These are phyloP conservation scores for Gossypium anomalum DNA, from an alignment of 345 rosid species.

Conservation along the genomic window DNA sequence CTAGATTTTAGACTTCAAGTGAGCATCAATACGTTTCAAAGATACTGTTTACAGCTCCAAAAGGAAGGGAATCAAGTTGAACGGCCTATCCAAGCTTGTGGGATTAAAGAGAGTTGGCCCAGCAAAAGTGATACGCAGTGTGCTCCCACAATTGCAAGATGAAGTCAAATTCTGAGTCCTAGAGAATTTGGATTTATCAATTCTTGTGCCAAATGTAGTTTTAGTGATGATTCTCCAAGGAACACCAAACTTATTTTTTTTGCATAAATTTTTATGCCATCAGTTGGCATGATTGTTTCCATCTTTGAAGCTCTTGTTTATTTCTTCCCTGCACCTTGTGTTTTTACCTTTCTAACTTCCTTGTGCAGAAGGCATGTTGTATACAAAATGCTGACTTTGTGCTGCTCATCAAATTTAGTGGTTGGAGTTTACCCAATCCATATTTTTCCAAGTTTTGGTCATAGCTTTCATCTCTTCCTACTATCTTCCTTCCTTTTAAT, in stretches of 20 bases:
- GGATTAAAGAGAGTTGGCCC: slow-evolving; percentile 54
- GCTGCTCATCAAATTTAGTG: not conserved
- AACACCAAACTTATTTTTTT: not conserved
- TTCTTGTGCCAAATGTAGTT: not conserved
- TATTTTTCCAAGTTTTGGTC: not conserved
- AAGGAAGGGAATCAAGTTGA: slow-evolving; percentile 52
- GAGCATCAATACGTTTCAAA: slow-evolving; percentile 49
- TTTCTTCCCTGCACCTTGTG: not conserved
- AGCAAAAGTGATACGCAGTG: slow-evolving; percentile 45
- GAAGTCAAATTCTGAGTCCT: slow-evolving; percentile 11
- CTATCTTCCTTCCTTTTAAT: not conserved
- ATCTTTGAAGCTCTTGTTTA: not conserved
- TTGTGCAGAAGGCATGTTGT: not conserved
- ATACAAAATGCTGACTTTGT: not conserved
- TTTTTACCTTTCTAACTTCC: not conserved
- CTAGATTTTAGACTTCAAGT: slow-evolving; percentile 86
- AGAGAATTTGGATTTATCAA: slow-evolving; percentile 11
- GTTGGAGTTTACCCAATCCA: not conserved
- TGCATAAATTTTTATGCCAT: not conserved
- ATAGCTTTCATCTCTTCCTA: too few relatives aligned
- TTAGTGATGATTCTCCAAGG: slow-evolving; percentile 14
- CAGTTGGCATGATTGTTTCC: slow-evolving; percentile 3
- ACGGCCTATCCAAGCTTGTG: slow-evolving; percentile 46
- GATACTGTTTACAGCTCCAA: slow-evolving; percentile 58
- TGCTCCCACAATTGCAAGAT: slow-evolving; percentile 49